These are phyloP conservation scores for Cyclostephanos tholiformis DNA, from an alignment of 108 stramenopile species.

Conservation along the genomic window DNA sequence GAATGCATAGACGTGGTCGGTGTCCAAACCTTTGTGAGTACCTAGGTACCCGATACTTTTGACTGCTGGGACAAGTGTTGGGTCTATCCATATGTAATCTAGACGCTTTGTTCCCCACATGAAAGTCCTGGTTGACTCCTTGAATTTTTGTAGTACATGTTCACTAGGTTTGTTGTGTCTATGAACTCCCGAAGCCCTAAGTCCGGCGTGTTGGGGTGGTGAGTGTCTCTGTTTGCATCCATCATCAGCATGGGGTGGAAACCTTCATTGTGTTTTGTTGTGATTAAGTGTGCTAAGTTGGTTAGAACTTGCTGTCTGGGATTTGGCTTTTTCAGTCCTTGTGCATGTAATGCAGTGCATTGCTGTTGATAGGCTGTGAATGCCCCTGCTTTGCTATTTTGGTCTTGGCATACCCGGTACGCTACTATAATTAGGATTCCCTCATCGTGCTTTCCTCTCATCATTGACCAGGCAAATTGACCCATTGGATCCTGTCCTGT, in stretches of 20 bases:
- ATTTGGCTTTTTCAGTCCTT: neutral
- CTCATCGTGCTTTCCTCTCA: neutral
- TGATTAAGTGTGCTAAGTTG: neutral
- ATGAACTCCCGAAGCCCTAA: neutral
- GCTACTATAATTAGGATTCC: neutral
- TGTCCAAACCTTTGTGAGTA: neutral
- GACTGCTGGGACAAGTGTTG: neutral
- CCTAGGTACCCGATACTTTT: conserved; percentile 3
- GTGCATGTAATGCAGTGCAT: neutral
- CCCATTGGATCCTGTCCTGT: neutral
- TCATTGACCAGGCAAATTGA: neutral
- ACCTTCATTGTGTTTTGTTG: neutral
- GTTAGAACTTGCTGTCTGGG: neutral
- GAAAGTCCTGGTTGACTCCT: neutral
- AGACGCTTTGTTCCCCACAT: neutral
- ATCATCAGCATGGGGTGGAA: neutral
- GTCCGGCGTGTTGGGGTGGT: neutral
- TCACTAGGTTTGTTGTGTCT: neutral
- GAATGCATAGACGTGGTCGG: conserved; percentile 1
- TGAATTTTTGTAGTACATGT: neutral
- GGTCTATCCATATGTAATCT: conserved; percentile 1
- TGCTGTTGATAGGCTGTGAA: conserved; percentile 4
- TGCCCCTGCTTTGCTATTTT: neutral
- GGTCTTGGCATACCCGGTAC: conserved; percentile 1
- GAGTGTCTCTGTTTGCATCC: neutral